Evolutionary conservation across 805 yeast genomes (phyloP).

Genomic region (Sugiyamaella lignohabitans): DNA sequence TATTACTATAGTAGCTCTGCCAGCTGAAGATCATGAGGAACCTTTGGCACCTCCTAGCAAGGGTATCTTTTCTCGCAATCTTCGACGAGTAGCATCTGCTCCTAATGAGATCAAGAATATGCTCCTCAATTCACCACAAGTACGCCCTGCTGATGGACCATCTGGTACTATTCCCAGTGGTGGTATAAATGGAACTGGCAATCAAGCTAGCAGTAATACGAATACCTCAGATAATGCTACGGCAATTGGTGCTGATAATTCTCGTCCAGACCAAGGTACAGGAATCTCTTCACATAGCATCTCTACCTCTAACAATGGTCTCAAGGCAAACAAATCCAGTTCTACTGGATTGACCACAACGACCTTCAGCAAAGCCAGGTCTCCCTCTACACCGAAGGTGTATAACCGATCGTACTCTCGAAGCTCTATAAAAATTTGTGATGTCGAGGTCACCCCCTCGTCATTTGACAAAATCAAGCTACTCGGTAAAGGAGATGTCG

Average conservation of each 20-base stretch:
- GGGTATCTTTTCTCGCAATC: conserved; percentile 25
- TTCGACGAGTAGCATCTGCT: conserved; percentile 79
- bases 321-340: too few relatives aligned
- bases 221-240: conserved; percentile 12
- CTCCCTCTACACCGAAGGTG: conserved; percentile 40
- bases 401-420: conserved; percentile 60
- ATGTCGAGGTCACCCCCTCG: conserved; percentile 76
- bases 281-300: neutral
- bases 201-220: conserved; percentile 21
- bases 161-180: neutral
- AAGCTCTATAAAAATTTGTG: conserved; percentile 64
- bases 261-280: neutral
- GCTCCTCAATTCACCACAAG: conserved; percentile 6
- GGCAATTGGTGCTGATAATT: conserved; percentile 1
- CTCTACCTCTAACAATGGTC: neutral
- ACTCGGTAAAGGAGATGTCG: conserved; percentile 97
- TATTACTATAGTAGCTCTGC: neutral
- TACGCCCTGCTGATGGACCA: neutral
- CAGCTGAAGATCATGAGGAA: conserved; percentile 15
- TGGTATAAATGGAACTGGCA: neutral
- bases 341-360: too few relatives aligned
- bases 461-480: conserved; percentile 84
- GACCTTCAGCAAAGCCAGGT: conserved; percentile 21
- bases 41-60: conserved; percentile 24
- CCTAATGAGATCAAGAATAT: conserved; percentile 51